A percentile compares a stretch with the other conserved stretches of the same genome.
phyloP scores from a whole-genome alignment of 371 early-diverging fungal genomes.

The Rhizopus sp. region DNA sequence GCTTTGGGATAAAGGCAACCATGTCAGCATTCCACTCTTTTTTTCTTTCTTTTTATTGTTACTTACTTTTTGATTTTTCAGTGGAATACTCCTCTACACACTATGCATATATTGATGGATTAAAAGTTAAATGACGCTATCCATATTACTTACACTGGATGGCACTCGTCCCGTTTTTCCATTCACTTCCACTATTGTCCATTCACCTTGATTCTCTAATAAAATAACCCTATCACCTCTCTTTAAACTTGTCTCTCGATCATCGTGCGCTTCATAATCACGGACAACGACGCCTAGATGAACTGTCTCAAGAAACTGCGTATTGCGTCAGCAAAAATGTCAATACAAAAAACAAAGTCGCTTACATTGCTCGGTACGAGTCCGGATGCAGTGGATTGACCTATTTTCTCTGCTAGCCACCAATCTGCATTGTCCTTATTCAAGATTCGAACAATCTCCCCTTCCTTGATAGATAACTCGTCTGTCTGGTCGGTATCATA shows the following conservation, averaged over 20 bases:
- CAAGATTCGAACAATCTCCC: constrained; percentile 56
- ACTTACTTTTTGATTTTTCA: neutral
- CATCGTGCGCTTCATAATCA: constrained; percentile 1
- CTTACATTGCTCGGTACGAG: constrained; percentile 73
- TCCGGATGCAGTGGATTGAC: constrained; percentile 42
- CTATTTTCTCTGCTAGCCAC: constrained; percentile 64
- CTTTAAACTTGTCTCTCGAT: neutral
- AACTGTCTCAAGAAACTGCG: constrained; percentile 19
- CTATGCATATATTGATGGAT: constrained; percentile 5
- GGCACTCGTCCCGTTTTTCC: constrained; percentile 74
- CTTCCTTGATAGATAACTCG: constrained; percentile 55
- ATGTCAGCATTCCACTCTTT: neutral
- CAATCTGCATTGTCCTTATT: constrained; percentile 57
- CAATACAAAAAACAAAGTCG: constrained; percentile 1
- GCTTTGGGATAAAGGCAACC: constrained; percentile 9
- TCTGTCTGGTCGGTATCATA: constrained; percentile 59
- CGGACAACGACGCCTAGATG: neutral
- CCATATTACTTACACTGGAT: constrained; percentile 47
- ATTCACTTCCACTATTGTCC: constrained; percentile 70
- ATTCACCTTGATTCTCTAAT: constrained; percentile 16
- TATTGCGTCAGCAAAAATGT: constrained; percentile 3
- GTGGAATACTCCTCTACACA: constrained; percentile 22
- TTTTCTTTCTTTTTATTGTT: neutral
- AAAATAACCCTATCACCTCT: neutral
- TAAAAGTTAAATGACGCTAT: neutral